Evolutionary conservation across 129 eudicot species (phyloP).

Genomic region (Lactuca sativa): DNA sequence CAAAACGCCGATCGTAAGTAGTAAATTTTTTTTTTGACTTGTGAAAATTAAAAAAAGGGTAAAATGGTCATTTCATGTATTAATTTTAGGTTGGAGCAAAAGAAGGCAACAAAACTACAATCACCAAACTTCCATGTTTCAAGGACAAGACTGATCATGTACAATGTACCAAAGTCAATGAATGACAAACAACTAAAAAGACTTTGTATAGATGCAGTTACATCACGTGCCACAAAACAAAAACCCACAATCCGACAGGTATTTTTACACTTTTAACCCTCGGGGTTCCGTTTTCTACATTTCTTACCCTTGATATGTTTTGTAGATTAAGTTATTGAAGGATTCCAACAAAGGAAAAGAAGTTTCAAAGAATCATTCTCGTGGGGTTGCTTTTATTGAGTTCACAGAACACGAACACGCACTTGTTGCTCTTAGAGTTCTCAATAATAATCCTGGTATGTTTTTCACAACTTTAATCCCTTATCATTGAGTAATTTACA

Average conservation of each 20-base stretch:
- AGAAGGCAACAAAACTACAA: constrained; percentile 68
- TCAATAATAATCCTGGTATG: constrained; percentile 91
- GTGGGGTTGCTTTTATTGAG: constrained; percentile 95
- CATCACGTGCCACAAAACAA: constrained; percentile 91
- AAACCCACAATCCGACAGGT: constrained; percentile 85
- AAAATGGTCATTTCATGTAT: background rate
- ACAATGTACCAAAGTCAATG: constrained; percentile 90
- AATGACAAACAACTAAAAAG: constrained; percentile 60
- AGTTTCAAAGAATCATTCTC: constrained; percentile 62
- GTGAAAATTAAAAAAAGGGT: background rate
- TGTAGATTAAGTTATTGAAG: constrained; percentile 77
- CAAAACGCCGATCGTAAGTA: constrained; percentile 86
- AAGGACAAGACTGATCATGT: constrained; percentile 79
- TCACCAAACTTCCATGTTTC: constrained; percentile 96
- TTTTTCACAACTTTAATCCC: background rate
- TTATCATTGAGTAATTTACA: no score
- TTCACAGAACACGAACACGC: constrained; percentile 94
- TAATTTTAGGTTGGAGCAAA: constrained; percentile 72
- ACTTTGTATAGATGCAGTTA: constrained; percentile 74
- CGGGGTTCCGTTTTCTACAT: background rate
- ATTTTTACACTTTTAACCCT: constrained; percentile 2
- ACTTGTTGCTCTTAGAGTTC: constrained; percentile 93
- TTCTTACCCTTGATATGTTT: constrained; percentile 4
- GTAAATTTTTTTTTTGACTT: background rate
- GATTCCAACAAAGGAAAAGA: constrained; percentile 66